Evolutionary conservation across 768 basidiomycete genomes (phyloP).

Genomic region (Cystofilobasidium capitatum): DNA sequence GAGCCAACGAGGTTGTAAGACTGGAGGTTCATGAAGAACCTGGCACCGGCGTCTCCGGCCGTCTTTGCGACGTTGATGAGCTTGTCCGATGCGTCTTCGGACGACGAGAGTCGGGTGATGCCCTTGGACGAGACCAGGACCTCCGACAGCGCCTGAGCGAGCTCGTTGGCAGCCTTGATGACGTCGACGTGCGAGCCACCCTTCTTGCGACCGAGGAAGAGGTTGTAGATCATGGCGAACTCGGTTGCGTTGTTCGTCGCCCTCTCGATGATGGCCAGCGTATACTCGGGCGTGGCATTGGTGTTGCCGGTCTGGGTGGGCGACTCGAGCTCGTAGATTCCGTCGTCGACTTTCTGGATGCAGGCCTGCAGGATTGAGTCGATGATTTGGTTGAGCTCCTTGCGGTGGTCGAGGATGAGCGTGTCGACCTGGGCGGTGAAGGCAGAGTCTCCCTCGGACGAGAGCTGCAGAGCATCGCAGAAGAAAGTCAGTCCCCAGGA

Average conservation of each 20-base stretch:
- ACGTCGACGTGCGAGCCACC: conserved; percentile 96
- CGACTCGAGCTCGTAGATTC: conserved; percentile 95
- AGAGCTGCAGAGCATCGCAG: conserved; percentile 49
- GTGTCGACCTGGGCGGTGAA: conserved; percentile 96
- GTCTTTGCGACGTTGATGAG: conserved; percentile 71
- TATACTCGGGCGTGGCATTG: conserved; percentile 97
- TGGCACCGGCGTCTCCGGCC: conserved; percentile 76
- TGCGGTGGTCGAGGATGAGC: conserved; percentile 88
- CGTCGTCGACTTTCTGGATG: conserved; percentile 91
- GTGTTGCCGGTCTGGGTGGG: conserved; percentile 87
- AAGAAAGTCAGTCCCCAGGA: neutral
- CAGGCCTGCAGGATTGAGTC: conserved; percentile 96
- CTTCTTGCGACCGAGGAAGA: conserved; percentile 65
- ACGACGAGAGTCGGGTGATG: conserved; percentile 78
- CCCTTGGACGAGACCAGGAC: conserved; percentile 91
- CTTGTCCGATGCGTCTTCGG: conserved; percentile 86
- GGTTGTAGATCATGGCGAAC: conserved; percentile 87
- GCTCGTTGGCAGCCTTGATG: conserved; percentile 93
- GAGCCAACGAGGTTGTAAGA: conserved; percentile 80
- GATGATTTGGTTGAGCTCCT: conserved; percentile 96
- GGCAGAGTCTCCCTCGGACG: conserved; percentile 75
- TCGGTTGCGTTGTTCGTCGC: conserved; percentile 88
- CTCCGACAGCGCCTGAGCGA: conserved; percentile 85
- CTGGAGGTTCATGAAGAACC: conserved; percentile 91
- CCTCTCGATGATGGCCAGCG: conserved; percentile 96